A percentile compares a stretch with the other conserved stretches of the same genome.
Evolutionary conservation across 495 filamentous ascomycete species (phyloP).

Genomic region (Penicillium samsonianum): DNA sequence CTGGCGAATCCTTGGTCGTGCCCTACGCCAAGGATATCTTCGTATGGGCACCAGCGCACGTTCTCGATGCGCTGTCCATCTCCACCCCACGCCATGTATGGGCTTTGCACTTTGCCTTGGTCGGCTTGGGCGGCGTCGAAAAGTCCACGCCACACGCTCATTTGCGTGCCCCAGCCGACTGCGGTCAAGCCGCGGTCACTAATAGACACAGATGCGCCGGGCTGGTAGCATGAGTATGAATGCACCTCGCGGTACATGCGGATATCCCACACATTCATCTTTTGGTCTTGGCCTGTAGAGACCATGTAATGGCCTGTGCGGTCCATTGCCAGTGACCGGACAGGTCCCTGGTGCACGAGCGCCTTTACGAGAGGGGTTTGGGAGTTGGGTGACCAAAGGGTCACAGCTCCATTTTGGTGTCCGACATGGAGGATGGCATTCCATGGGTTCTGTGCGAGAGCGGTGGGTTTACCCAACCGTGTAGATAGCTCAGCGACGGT

Average conservation of each 20-base stretch:
- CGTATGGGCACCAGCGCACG: constrained; percentile 89
- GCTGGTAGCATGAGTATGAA: constrained; percentile 82
- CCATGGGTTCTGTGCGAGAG: constrained; percentile 81
- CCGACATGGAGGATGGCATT: constrained; percentile 91
- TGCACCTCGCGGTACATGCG: constrained; percentile 91
- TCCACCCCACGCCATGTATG: constrained; percentile 92
- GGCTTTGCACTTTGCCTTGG: constrained; percentile 77
- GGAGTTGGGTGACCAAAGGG: constrained; percentile 94
- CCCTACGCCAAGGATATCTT: constrained; percentile 84
- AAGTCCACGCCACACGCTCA: constrained; percentile 85
- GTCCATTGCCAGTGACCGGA: constrained; percentile 81
- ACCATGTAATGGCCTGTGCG: constrained; percentile 95
- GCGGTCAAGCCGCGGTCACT: constrained; percentile 85
- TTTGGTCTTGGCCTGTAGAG: constrained; percentile 83
- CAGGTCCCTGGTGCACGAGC: constrained; percentile 92
- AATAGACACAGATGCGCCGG: constrained; percentile 82
- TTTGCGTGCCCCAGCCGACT: constrained; percentile 88
- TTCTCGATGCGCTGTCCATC: constrained; percentile 80
- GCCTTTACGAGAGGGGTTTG: constrained; percentile 86
- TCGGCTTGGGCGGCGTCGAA: constrained; percentile 69
- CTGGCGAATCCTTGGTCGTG: constrained; percentile 87
- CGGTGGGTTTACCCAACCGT: constrained; percentile 76
- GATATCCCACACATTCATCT: constrained; percentile 96
- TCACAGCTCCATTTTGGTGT: constrained; percentile 92
- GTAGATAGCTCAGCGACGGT: constrained; percentile 82